These are phyloP conservation scores for Glutinoglossum americanum DNA, from an alignment of 495 filamentous ascomycete genomes.

Conservation along the genomic window DNA sequence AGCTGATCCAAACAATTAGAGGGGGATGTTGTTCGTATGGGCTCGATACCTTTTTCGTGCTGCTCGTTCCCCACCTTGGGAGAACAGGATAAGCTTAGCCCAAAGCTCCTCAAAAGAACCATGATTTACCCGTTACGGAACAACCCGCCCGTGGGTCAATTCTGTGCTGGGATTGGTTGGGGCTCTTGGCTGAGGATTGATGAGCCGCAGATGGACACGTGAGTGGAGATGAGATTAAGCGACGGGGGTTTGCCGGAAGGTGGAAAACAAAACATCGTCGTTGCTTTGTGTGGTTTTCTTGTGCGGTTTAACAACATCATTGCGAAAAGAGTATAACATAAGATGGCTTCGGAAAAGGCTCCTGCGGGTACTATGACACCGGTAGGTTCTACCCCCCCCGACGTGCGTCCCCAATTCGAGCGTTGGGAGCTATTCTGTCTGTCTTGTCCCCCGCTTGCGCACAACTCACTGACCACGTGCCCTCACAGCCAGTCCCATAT, in stretches of 20 bases:
- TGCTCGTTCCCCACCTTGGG: no score
- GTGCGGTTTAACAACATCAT: not conserved
- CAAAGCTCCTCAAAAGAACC: no score
- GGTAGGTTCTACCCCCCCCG: not conserved
- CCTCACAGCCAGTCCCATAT: slow-evolving; percentile 44
- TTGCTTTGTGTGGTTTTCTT: not conserved
- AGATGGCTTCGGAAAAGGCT: not conserved
- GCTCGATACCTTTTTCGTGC: no score
- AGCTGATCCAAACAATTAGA: no score
- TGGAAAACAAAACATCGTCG: not conserved
- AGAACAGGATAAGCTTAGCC: no score
- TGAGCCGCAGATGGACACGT: not conserved
- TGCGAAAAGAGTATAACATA: not conserved
- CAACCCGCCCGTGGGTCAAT: not conserved
- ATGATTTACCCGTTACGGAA: no score
- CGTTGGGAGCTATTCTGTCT: not conserved
- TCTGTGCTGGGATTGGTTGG: not conserved
- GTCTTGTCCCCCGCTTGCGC: not conserved
- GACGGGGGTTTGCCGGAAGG: not conserved
- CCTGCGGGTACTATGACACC: not conserved
- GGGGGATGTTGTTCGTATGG: no score
- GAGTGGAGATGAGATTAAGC: not conserved
- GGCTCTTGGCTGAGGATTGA: not conserved
- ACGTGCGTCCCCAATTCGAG: not conserved
- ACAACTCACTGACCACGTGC: slow-evolving; percentile 3